A percentile compares a stretch with the other conserved stretches of the same genome.
Conservation (phyloP, 257 asterid species). For the Nicotiana tabacum region DNA sequence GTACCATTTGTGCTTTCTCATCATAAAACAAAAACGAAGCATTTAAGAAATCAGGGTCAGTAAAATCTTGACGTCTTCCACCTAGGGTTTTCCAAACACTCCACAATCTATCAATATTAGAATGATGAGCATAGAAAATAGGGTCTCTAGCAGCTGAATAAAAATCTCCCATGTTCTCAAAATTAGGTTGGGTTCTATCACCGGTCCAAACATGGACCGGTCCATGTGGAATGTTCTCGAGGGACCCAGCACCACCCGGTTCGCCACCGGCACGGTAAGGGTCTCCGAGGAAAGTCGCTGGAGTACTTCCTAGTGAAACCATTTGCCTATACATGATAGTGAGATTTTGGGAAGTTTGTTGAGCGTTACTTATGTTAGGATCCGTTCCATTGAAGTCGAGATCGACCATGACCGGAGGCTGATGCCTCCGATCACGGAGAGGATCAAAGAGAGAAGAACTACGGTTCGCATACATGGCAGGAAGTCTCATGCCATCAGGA, state of each 20-base stretch:
- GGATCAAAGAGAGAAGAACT: constrained; percentile 47
- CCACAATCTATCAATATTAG: constrained; percentile 76
- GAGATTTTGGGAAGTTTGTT: constrained; percentile 34
- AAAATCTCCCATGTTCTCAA: constrained; percentile 76
- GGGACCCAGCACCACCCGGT: constrained; percentile 52
- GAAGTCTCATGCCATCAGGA: constrained; percentile 61
- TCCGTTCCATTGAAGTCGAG: constrained; percentile 45
- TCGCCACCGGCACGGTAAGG: constrained; percentile 60
- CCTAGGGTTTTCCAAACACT: constrained; percentile 62
- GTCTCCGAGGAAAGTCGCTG: constrained; percentile 57
- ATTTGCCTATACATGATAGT: constrained; percentile 73
- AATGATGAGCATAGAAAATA: constrained; percentile 68
- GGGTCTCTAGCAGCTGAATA: constrained; percentile 86
- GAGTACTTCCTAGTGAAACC: constrained; percentile 53
- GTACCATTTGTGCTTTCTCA: constrained; percentile 69
- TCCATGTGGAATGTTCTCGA: constrained; percentile 70
- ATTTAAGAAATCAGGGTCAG: constrained; percentile 51
- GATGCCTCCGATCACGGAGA: constrained; percentile 54
- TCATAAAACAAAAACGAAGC: constrained; percentile 65
- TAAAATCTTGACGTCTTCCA: constrained; percentile 58
- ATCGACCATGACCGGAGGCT: constrained; percentile 59
- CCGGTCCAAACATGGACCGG: constrained; percentile 77
- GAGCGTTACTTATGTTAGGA: constrained; percentile 9
- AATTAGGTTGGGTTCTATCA: constrained; percentile 52
- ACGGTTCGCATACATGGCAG: constrained; percentile 38